These are phyloP conservation scores for Phlyctochytrium arcticum DNA, from an alignment of 192 early-diverging fungal genomes.

Conservation along the genomic window DNA sequence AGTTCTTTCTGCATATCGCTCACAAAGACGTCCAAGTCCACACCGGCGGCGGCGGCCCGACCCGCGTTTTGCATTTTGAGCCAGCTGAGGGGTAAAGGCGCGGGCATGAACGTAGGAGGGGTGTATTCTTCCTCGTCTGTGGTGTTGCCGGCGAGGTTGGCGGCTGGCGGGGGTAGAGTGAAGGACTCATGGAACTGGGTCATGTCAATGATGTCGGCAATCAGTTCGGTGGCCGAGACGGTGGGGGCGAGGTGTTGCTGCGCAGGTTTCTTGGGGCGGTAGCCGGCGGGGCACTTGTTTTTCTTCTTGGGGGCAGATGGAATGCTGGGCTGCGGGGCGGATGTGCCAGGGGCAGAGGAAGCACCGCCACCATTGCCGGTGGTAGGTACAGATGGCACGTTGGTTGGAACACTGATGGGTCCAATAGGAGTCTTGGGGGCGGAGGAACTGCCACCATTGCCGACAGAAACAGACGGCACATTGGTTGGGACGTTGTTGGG, in stretches of 20 bases:
- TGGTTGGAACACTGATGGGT: not conserved
- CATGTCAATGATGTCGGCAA: not conserved
- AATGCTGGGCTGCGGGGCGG: not conserved
- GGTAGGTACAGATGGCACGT: too few species aligned
- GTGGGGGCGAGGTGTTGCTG: not conserved
- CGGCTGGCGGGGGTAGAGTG: not conserved
- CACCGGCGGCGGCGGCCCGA: too few species aligned
- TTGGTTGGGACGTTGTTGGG: too few species aligned
- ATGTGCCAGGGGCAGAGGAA: not conserved
- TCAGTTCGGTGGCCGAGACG: not conserved
- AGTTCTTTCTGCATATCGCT: too few species aligned
- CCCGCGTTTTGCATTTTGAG: slow-evolving; percentile 15
- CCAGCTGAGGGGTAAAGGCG: slow-evolving; percentile 12
- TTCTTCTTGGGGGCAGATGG: not conserved
- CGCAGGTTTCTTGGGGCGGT: not conserved
- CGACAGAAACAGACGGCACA: too few species aligned
- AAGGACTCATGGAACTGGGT: not conserved
- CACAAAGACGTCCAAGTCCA: too few species aligned
- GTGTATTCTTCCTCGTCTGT: slow-evolving; percentile 1
- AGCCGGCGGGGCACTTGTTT: not conserved
- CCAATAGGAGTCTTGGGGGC: not conserved
- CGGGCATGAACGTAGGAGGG: slow-evolving; percentile 2
- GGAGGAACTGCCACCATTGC: not conserved
- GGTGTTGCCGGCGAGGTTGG: not conserved
- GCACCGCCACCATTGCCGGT: too few species aligned